Evolutionary conservation across 305 asterid genomes (phyloP), one percentile per base, ranked within the genome.

Genomic region (Petunia hybrid): DNA sequence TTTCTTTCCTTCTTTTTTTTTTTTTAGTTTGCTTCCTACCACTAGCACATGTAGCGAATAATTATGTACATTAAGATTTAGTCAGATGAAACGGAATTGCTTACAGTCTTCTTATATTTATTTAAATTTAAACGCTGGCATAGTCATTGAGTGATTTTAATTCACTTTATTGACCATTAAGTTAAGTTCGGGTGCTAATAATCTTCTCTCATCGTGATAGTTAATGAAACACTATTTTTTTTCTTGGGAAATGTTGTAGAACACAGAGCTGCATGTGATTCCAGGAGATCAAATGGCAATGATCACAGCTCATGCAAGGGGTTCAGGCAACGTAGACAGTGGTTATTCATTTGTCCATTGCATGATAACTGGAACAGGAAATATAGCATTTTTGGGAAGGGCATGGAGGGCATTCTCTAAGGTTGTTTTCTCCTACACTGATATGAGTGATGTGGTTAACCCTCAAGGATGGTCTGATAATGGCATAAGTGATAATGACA

Each of bases 311-410:
- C 94, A 93, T 0, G 91, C 97, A 1, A 79, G 94, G 80, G 41
- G 35, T 0, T 77, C 39, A 5, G 4, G 0, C 0, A 0, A 43
- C 0, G 88, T 83, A 64, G 80, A 84, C 2, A 87, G 78, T 0
- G 98, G 97, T 4, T 96, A 66, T 16, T 38, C 85, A 0, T 88
- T 96, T 40, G 85, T 83, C 36, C 99, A 96, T 80, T 87, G 97
- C 82, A 62, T 8, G 0, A 82, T 96, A 0, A 93, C 95, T 0
- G 98, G 99, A 1, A 56, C 85, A 0, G 94, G 93, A 0, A 73
- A 81, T 0, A 41, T 2, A 0, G 91, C 98, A 0, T 85, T 51
- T 78, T 87, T 96, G 2, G 97, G 92, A 0, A 85, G 99, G 38
- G 63, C 97, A 0, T 96, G 98, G 98, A 87, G 62, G 79, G 55